Evolutionary conservation across 768 basidiomycete genomes (phyloP).

Genomic region (Tylopilus sp.): DNA sequence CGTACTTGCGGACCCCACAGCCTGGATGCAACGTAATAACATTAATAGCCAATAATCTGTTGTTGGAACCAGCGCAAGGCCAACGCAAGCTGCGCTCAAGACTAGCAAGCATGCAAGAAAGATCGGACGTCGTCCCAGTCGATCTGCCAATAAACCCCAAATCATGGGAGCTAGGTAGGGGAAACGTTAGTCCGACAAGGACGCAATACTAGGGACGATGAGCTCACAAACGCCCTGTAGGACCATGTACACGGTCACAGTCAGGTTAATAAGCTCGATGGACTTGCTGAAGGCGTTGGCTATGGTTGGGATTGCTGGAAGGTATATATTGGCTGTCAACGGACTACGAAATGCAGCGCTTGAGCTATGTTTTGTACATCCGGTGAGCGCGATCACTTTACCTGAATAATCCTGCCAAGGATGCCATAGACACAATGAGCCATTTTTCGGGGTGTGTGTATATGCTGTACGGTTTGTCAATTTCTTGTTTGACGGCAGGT

Average conservation of each 20-base stretch:
- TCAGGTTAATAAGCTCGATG: slow-evolving; percentile 72
- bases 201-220: background rate
- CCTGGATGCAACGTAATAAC: slow-evolving; percentile 77
- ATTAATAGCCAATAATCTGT: slow-evolving; percentile 75
- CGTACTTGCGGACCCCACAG: slow-evolving; percentile 75
- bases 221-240: slow-evolving; percentile 43
- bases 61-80: slow-evolving; percentile 52
- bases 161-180: too few relatives aligned
- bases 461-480: slow-evolving; percentile 38
- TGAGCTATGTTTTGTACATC: background rate
- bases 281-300: slow-evolving; percentile 56
- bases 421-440: slow-evolving; percentile 62
- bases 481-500: background rate
- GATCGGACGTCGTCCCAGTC: slow-evolving; percentile 59
- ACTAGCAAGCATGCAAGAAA: slow-evolving; percentile 62
- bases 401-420: slow-evolving; percentile 65
- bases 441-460: slow-evolving; percentile 61
- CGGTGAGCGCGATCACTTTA: slow-evolving; percentile 10
- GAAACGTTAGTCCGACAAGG: background rate
- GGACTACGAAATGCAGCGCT: slow-evolving; percentile 39
- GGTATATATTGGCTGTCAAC: slow-evolving; percentile 73
- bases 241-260: slow-evolving; percentile 63
- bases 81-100: slow-evolving; percentile 63
- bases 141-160: slow-evolving; percentile 66
- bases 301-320: slow-evolving; percentile 73